Conservation (phyloP, 352 stramenopile species). For the Phytophthora pini region DNA sequence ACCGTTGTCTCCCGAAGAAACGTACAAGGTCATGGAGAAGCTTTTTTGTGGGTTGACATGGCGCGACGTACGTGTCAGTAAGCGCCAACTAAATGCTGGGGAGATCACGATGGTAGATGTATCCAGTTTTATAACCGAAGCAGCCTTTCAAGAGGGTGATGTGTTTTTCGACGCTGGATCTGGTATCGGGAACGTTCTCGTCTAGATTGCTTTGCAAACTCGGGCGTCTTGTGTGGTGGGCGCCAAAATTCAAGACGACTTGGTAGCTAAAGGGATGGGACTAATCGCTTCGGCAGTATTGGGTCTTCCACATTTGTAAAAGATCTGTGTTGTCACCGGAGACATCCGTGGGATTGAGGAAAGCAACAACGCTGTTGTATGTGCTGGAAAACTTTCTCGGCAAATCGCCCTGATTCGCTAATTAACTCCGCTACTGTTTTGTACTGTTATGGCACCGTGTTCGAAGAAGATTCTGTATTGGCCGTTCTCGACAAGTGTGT, state of each 20-base stretch:
- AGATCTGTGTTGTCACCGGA: background rate
- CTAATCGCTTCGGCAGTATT: background rate
- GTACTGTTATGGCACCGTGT: background rate
- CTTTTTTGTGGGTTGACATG: no score
- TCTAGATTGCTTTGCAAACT: background rate
- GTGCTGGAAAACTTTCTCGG: background rate
- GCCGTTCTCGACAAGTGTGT: background rate
- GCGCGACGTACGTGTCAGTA: no score
- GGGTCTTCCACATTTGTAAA: background rate
- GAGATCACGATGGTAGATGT: no score
- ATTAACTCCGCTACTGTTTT: background rate
- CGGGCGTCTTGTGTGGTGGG: background rate
- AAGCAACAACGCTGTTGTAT: background rate
- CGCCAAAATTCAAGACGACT: background rate
- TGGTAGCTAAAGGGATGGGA: background rate
- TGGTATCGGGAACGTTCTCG: conserved; percentile 1
- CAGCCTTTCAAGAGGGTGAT: background rate
- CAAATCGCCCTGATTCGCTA: background rate
- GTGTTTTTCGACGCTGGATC: background rate
- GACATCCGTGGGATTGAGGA: background rate
- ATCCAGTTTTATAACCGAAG: no score
- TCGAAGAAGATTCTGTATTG: background rate
- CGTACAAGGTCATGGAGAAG: no score
- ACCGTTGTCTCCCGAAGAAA: no score
- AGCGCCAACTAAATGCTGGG: no score